Percentiles rank a stretch among this genome's conserved stretches.
These are phyloP conservation scores for grape (Vitis vinifera) DNA, from an alignment of 164 flowering plant species.

Conservation along the genomic window DNA sequence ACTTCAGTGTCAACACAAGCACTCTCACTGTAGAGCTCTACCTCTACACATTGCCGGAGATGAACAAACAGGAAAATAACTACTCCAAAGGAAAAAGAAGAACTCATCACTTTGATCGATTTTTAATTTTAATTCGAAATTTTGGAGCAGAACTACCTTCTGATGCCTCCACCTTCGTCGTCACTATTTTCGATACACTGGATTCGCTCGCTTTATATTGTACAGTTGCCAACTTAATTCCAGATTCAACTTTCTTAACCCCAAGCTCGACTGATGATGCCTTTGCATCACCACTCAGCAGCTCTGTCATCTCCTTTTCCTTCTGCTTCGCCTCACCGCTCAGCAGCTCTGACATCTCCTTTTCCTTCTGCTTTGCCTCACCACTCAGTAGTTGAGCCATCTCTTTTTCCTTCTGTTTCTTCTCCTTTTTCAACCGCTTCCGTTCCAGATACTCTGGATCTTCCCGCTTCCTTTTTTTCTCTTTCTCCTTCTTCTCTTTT, in stretches of 20 bases:
- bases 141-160: constrained; percentile 41
- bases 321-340: constrained; percentile 73
- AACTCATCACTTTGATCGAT: constrained; percentile 11
- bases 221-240: constrained; percentile 14
- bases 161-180: constrained; percentile 31
- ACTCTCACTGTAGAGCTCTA: too few relatives aligned
- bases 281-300: constrained; percentile 27
- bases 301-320: constrained; percentile 62
- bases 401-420: constrained; percentile 54
- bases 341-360: constrained; percentile 7
- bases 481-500: constrained; percentile 52
- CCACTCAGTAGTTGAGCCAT: too few relatives aligned
- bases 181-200: constrained; percentile 25
- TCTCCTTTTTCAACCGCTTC: constrained; percentile 81
- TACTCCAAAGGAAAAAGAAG: not conserved
- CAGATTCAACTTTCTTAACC: constrained; percentile 22
- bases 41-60: too few relatives aligned
- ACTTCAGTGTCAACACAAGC: too few relatives aligned
- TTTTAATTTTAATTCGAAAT: constrained; percentile 50
- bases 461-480: constrained; percentile 62
- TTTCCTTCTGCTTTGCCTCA: constrained; percentile 43
- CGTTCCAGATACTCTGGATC: constrained; percentile 65
- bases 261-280: constrained; percentile 22
- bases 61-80: too few relatives aligned
- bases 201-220: constrained; percentile 37